Percentiles rank a stretch among this genome's conserved stretches.
Evolutionary conservation across 1,139 yeast genomes (phyloP).

Genomic region (Magnusiomyces tetraspermus): DNA sequence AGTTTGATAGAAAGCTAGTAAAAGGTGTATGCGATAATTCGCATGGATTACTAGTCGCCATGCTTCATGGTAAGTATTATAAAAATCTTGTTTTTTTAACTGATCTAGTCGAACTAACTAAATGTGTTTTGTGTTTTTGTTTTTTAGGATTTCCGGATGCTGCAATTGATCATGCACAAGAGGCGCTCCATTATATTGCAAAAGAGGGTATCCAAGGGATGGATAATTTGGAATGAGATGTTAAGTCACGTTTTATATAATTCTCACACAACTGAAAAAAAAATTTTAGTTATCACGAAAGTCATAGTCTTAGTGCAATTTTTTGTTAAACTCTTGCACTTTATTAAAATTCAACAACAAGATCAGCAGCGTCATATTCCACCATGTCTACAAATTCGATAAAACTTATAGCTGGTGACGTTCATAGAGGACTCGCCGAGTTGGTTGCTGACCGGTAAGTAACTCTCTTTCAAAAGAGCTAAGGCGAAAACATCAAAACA

Average conservation of each 20-base stretch:
- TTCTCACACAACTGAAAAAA: too few relatives aligned
- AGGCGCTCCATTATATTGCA: neutral
- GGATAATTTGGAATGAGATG: neutral
- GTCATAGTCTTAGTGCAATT: too few relatives aligned
- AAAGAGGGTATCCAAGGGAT: neutral
- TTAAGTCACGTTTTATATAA: too few relatives aligned
- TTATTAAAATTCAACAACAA: too few relatives aligned
- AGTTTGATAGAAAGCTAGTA: conserved; percentile 53
- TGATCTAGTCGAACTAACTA: too few relatives aligned
- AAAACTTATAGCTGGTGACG: conserved; percentile 80
- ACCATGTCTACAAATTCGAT: conserved; percentile 54
- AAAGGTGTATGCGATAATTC: conserved; percentile 71
- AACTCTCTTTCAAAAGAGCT: too few relatives aligned
- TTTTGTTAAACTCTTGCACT: too few relatives aligned
- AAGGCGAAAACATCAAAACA: too few relatives aligned
- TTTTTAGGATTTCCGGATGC: neutral
- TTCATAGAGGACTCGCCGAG: conserved; percentile 80
- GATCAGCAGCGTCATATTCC: neutral
- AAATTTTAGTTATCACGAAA: too few relatives aligned
- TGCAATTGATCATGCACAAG: neutral
- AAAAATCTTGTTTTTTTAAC: too few relatives aligned
- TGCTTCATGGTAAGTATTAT: neutral
- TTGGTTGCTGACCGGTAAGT: conserved; percentile 53
- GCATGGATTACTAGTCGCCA: conserved; percentile 74
- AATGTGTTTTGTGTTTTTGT: too few relatives aligned